Evolutionary conservation across 768 basidiomycete genomes (phyloP).

Genomic region (Amanita pseudoporphyria): DNA sequence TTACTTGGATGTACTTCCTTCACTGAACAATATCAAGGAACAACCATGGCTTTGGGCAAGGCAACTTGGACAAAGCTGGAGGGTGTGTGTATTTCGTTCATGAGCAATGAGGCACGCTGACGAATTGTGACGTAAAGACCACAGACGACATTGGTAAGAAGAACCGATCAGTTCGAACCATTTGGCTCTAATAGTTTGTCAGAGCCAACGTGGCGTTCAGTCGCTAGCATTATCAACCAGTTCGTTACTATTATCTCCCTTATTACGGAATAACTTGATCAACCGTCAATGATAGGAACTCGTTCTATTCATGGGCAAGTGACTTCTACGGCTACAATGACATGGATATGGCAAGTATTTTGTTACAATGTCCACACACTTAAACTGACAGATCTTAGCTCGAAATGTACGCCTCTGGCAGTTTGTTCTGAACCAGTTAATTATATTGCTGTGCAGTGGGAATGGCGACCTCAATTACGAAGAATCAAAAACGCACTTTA

Average conservation of each 20-base stretch:
- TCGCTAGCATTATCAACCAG: constrained; percentile 47
- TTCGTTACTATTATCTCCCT: constrained; percentile 13
- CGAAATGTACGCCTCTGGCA: constrained; percentile 37
- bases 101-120: not conserved
- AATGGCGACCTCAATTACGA: constrained; percentile 54
- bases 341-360: constrained; percentile 47
- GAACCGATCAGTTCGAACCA: not conserved
- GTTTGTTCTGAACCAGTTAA: constrained; percentile 1
- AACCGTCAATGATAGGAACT: constrained; percentile 34
- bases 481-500: constrained; percentile 62
- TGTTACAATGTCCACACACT: constrained; percentile 1
- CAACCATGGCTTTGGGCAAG: constrained; percentile 60
- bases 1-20: not conserved
- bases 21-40: constrained; percentile 24
- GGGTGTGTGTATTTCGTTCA: constrained; percentile 35
- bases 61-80: constrained; percentile 54
- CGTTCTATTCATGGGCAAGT: constrained; percentile 50
- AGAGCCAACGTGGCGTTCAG: constrained; percentile 40
- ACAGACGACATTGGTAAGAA: constrained; percentile 38
- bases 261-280: not conserved
- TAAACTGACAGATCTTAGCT: constrained; percentile 25
- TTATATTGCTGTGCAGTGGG: constrained; percentile 28
- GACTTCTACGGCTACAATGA: constrained; percentile 66
- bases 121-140: constrained; percentile 23
- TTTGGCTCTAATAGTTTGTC: constrained; percentile 7